These are phyloP conservation scores for Hanseniaspora nectarophila DNA, from an alignment of 805 yeast genomes.

Conservation along the genomic window DNA sequence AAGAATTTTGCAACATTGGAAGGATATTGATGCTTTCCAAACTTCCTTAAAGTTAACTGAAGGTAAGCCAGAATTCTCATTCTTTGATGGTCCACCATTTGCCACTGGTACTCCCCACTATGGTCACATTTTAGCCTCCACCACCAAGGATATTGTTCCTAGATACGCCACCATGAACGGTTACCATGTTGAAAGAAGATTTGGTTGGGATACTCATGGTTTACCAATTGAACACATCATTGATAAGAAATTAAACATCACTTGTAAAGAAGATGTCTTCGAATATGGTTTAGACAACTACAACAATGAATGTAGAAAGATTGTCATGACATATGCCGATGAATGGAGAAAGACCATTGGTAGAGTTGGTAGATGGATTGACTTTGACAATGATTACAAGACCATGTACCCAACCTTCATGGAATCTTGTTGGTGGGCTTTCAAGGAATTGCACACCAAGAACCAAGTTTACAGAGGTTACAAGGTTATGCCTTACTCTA, in stretches of 20 bases:
- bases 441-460: slow-evolving; percentile 74
- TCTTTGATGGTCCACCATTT: slow-evolving; percentile 98
- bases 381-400: slow-evolving; percentile 95
- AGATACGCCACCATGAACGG: slow-evolving; percentile 98
- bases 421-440: slow-evolving; percentile 99
- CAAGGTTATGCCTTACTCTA: slow-evolving; percentile 97
- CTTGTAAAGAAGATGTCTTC: slow-evolving; percentile 89
- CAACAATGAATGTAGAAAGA: slow-evolving; percentile 87
- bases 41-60: slow-evolving; percentile 70
- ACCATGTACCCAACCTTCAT: slow-evolving; percentile 89
- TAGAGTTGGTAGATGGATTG: slow-evolving; percentile 97
- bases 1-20: slow-evolving; percentile 68
- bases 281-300: slow-evolving; percentile 87
- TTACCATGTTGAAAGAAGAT: slow-evolving; percentile 87
- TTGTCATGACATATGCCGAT: slow-evolving; percentile 92
- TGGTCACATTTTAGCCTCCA: slow-evolving; percentile 93
- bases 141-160: slow-evolving; percentile 94
- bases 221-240: slow-evolving; percentile 97
- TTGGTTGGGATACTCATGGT: slow-evolving; percentile 99
- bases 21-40: slow-evolving; percentile 87
- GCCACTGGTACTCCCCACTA: slow-evolving; percentile 99
- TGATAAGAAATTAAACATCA: slow-evolving; percentile 90
- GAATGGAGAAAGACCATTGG: slow-evolving; percentile 93
- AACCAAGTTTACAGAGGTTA: slow-evolving; percentile 86
- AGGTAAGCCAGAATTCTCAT: slow-evolving; percentile 77